Evolutionary conservation across 2,329 filamentous ascomycete species (phyloP), one percentile per base, ranked within the genome.

Genomic region (Penicillium sclerotiorum): DNA sequence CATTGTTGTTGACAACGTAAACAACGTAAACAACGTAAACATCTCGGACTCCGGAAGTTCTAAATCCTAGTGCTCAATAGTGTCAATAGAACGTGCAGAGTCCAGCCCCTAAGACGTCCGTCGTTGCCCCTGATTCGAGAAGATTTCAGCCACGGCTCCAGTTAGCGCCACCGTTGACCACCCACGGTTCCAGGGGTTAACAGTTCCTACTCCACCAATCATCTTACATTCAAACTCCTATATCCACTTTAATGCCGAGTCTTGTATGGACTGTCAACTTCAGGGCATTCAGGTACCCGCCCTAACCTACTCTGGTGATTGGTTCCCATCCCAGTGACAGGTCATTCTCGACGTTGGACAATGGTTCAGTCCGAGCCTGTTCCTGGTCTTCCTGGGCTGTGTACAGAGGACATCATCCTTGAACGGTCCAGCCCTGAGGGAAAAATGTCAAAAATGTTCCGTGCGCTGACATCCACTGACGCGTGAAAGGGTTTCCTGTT

Each of bases 281-380:
- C 36, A 39, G 18, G 36, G 43, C 39, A 59, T 61, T 58, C 59
- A 61, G 59, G 59, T 61, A 61, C 59, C 59, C 59, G 59, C 59
- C 43, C n/a, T 8, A 8, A 2, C 4, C 2, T 7, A 18, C 35
- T 18, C 13, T 46, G 44, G 36, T 60, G 50, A 61, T 61, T 61
- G 59, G 59, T 13, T 8, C 13, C 4, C 12, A 7, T 13, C 21
- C 41, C 44, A 48, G 48, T 59, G 59, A 61, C 57, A 60, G 56
- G 56, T 59, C 53, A 53, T 43, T 43, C 40, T 28, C 32, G 40
- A 43, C 40, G 42, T 46, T 49, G 45, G 47, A 53, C 52, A 50
- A 15, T 33, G 47, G 39, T 42, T 49, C 52, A 48, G 55, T 52
- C 27, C 46, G 32, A 30, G 45, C 28, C 41, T 48, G 36, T 15